These are phyloP conservation scores for Achlya hypogyna DNA, from an alignment of 352 stramenopile species.

Conservation along the genomic window DNA sequence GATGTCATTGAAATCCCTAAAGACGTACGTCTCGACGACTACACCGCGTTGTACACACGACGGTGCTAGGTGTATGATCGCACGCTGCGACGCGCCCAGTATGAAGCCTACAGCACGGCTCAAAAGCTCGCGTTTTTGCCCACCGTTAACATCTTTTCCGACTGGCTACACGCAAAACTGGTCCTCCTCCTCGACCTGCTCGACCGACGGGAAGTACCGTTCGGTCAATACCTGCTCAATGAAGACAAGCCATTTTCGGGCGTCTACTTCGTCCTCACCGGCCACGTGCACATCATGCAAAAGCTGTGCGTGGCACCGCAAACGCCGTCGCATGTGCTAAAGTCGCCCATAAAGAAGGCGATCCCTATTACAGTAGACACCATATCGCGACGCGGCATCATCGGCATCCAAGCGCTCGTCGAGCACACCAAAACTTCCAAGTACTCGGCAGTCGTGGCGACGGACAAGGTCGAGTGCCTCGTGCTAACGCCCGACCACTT, in stretches of 20 bases:
- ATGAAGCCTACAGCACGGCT: conserved; percentile 37
- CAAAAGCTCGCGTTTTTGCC: conserved; percentile 48
- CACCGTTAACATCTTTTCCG: conserved; percentile 35
- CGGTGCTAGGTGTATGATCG: conserved; percentile 28
- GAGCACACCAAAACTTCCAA: not conserved
- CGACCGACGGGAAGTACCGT: conserved; percentile 35
- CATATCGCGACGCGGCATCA: not conserved
- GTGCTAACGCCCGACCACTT: not conserved
- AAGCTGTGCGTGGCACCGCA: too few species aligned
- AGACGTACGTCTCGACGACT: conserved; percentile 5
- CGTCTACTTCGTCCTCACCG: conserved; percentile 31
- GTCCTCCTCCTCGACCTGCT: conserved; percentile 32
- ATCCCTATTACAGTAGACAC: conserved; percentile 7
- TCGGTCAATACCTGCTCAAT: conserved; percentile 31
- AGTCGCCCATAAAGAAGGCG: too few species aligned
- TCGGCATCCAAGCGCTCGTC: conserved; percentile 2
- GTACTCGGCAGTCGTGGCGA: not conserved
- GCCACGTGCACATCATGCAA: conserved; percentile 10
- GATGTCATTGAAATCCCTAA: conserved; percentile 38
- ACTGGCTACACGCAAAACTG: conserved; percentile 35
- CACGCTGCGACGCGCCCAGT: conserved; percentile 39
- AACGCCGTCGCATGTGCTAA: too few species aligned
- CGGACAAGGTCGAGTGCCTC: not conserved
- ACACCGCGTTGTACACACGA: not conserved
- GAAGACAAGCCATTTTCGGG: conserved; percentile 20